Percentiles rank a stretch among this genome's conserved stretches.
phyloP scores from a whole-genome alignment of 495 filamentous ascomycete species.

The Lophiostoma macrostomum region DNA sequence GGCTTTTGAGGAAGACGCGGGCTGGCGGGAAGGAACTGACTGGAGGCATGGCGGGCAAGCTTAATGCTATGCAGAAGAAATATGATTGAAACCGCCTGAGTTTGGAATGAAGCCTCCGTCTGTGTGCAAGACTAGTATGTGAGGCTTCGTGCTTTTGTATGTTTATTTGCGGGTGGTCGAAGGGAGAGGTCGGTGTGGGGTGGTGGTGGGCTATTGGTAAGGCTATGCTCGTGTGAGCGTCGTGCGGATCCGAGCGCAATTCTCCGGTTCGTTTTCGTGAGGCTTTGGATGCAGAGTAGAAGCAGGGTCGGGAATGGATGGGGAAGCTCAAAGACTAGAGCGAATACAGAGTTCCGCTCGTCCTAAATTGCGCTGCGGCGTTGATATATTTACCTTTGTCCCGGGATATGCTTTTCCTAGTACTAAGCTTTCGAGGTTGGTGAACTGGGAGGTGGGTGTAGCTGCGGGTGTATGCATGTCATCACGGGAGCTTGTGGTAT shows the following conservation, averaged over 20 bases:
- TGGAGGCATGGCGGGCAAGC: too few relatives aligned
- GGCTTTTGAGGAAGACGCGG: slow-evolving; percentile 22
- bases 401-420: slow-evolving; percentile 24
- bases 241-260: background rate
- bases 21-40: slow-evolving; percentile 28
- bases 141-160: too few relatives aligned
- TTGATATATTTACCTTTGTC: slow-evolving; percentile 16
- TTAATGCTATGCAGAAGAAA: too few relatives aligned
- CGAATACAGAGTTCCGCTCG: background rate
- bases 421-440: too few relatives aligned
- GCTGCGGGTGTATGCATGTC: too few relatives aligned
- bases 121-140: too few relatives aligned
- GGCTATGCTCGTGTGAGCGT: slow-evolving; percentile 2
- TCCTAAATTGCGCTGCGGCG: background rate
- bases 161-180: too few relatives aligned
- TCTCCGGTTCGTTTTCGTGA: slow-evolving; percentile 5
- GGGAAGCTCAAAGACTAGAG: background rate
- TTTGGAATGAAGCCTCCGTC: too few relatives aligned
- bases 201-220: background rate
- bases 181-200: too few relatives aligned
- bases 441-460: too few relatives aligned
- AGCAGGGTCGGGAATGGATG: background rate
- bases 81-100: slow-evolving; percentile 5
- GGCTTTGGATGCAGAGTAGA: background rate
- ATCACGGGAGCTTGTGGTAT: too few relatives aligned